Evolutionary conservation across 805 yeast species (phyloP), one percentile per base, ranked within the genome.

Genomic region (Sugiyamaella valdiviana): DNA sequence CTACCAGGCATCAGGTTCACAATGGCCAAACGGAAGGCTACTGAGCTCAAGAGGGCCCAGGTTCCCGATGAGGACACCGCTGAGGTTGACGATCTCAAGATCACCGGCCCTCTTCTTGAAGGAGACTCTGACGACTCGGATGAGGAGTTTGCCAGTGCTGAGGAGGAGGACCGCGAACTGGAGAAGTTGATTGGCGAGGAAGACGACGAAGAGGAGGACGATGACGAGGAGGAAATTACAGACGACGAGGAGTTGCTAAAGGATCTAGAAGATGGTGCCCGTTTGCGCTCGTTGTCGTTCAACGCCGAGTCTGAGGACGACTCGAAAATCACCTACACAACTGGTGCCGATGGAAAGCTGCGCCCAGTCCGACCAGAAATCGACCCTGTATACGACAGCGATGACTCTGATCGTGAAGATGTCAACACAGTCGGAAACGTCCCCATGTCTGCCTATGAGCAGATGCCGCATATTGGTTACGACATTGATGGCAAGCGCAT

Each of bases 401-500:
- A 93, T 68, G 99, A 93, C 62, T 80, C 89, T 57, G 97, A 90
- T 62, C 77, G 63, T 12, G 83, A 80, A 53, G 95, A 87, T 53
- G 70, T 69, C 57, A 93, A 93, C 68, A 88, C 97, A 3, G 86
- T 93, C 57, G 99, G 99, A 44, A 87, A 93, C 63, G 78, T 93
- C 50, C 98, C 99, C 44, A 62, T 93, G 17, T 78, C 91, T 16
- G 96, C 96, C 1, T 93, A 93, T 64, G 99, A 93, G 48, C 95
- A 90, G 67, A 85, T 84, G 82, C 99, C 99, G 1, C 99, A 93
- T 64, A 80, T 93, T 51, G 98, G 99, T 50, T 93, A 93, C 66
- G 91, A 88, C 65, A 90, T 93, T 60, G 93, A 93, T 64, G 99
- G 99, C 61, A 91, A 90, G 65, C 80, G 99, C 63, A 90, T 93